phyloP scores from a whole-genome alignment of 768 basidiomycete species.

The Suillus luteus region DNA sequence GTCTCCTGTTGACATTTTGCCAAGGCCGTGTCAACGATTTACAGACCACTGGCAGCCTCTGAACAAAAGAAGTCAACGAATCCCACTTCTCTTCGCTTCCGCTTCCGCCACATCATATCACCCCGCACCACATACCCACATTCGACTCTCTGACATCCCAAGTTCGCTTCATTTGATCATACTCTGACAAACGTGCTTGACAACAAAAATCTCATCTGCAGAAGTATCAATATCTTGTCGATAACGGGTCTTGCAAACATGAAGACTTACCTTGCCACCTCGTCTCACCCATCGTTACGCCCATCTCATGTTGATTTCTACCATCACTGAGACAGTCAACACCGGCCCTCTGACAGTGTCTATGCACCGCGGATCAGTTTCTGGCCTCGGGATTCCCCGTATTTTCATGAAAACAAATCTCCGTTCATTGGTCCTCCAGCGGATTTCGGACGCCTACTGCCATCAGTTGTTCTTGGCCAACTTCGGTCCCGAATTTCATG shows the following conservation, averaged over 20 bases:
- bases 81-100: conserved; percentile 1
- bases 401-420: background rate
- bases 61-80: background rate
- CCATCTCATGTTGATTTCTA: background rate
- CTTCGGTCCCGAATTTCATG: background rate
- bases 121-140: background rate
- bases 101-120: background rate
- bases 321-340: no score
- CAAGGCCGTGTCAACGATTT: background rate
- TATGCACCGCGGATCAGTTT: background rate
- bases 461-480: background rate
- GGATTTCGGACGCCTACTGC: background rate
- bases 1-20: no score
- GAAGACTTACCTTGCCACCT: background rate
- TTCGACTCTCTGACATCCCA: background rate
- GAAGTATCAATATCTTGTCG: background rate
- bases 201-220: background rate
- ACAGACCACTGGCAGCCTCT: background rate
- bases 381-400: background rate
- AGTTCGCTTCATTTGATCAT: background rate
- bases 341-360: no score
- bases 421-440: background rate
- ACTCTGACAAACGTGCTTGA: background rate
- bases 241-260: background rate
- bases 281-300: background rate